Evolutionary conservation across 2,329 filamentous ascomycete species (phyloP).

Genomic region (Helotiales sp.): DNA sequence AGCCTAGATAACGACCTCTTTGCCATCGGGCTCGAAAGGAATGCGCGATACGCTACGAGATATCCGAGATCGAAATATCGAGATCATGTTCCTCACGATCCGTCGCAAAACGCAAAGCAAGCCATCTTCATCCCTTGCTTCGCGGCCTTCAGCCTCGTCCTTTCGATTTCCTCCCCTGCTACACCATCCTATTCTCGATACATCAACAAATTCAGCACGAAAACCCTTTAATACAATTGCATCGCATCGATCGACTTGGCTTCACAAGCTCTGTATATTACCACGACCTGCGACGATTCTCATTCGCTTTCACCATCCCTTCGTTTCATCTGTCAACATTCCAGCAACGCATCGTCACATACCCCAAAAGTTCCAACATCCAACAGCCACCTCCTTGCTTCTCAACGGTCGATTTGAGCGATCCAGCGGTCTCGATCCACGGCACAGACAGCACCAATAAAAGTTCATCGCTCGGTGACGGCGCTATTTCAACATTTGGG

Average conservation of each 20-base stretch:
- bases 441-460: slow-evolving; percentile 19
- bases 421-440: slow-evolving; percentile 30
- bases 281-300: slow-evolving; percentile 33
- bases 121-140: not conserved
- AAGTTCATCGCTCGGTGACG: not conserved
- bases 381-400: not conserved
- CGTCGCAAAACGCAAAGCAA: slow-evolving; percentile 14
- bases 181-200: slow-evolving; percentile 17
- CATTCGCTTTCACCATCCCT: slow-evolving; percentile 18
- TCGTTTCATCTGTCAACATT: slow-evolving; percentile 20
- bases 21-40: slow-evolving; percentile 7
- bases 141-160: slow-evolving; percentile 7
- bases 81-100: slow-evolving; percentile 7
- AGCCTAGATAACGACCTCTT: slow-evolving; percentile 31
- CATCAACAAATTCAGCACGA: slow-evolving; percentile 16
- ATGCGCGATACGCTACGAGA: slow-evolving; percentile 8
- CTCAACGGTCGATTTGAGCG: slow-evolving; percentile 8
- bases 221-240: slow-evolving; percentile 22
- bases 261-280: slow-evolving; percentile 24
- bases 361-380: not conserved
- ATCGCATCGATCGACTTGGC: slow-evolving; percentile 5
- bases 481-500: not conserved
- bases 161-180: not conserved
- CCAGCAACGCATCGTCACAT: slow-evolving; percentile 10
- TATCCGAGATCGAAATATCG: slow-evolving; percentile 8